Percentiles rank a stretch among this genome's conserved stretches.
These are phyloP conservation scores for Allantophomopsis cytisporea DNA, from an alignment of 2,329 filamentous ascomycete genomes.

Conservation along the genomic window DNA sequence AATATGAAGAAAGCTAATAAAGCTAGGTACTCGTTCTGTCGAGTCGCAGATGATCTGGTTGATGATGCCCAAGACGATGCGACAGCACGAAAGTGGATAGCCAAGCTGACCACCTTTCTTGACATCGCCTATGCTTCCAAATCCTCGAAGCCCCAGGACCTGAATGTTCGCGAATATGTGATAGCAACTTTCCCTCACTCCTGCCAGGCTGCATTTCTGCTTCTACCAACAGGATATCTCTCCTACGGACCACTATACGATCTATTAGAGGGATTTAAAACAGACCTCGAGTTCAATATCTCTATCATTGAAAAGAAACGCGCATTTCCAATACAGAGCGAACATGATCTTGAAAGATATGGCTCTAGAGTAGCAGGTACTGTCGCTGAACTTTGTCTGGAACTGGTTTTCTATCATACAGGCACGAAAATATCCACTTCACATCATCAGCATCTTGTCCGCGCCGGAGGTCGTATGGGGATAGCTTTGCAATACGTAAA, in stretches of 20 bases:
- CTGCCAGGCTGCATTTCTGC: slow-evolving; percentile 32
- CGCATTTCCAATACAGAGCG: slow-evolving; percentile 41
- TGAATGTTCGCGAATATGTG: slow-evolving; percentile 8
- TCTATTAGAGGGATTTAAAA: slow-evolving; percentile 54
- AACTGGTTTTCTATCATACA: slow-evolving; percentile 48
- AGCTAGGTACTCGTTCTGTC: slow-evolving; percentile 56
- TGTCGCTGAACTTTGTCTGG: slow-evolving; percentile 54
- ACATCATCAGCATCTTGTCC: slow-evolving; percentile 29
- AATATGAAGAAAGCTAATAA: slow-evolving; percentile 4
- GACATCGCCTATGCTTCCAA: slow-evolving; percentile 31
- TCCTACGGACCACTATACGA: slow-evolving; percentile 45
- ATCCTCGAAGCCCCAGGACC: slow-evolving; percentile 2
- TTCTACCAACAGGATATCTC: slow-evolving; percentile 44
- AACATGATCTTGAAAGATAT: slow-evolving; percentile 47
- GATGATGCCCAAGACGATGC: slow-evolving; percentile 42
- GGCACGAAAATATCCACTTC: slow-evolving; percentile 7
- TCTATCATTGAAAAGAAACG: slow-evolving; percentile 3
- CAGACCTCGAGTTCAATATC: slow-evolving; percentile 42
- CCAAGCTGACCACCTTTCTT: slow-evolving; percentile 42
- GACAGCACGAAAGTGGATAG: slow-evolving; percentile 44
- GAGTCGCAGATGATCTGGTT: slow-evolving; percentile 60
- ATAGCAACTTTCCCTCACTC: slow-evolving; percentile 14
- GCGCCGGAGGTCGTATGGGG: slow-evolving; percentile 52
- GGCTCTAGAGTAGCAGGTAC: slow-evolving; percentile 58
- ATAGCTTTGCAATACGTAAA: slow-evolving; percentile 67